A percentile compares a stretch with the other conserved stretches of the same genome.
phyloP scores from a whole-genome alignment of 2,329 filamentous ascomycete genomes.

The Alternaria angustiovoidea region DNA sequence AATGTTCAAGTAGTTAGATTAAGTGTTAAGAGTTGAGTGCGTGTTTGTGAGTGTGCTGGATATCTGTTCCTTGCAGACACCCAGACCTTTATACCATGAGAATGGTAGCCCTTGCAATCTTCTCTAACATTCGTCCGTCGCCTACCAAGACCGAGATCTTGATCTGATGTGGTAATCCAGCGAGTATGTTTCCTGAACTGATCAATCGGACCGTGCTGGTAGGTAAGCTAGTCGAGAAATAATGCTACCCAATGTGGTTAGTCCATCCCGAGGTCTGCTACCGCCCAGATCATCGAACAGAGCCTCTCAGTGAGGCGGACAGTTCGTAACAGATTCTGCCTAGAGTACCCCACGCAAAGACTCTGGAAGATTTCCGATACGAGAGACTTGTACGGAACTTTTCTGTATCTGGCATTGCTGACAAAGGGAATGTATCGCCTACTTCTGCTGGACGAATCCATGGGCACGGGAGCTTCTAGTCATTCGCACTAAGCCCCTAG shows the following conservation, averaged over 20 bases:
- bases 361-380: neutral
- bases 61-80: neutral
- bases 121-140: neutral
- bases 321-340: neutral
- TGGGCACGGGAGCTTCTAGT: neutral
- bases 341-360: neutral
- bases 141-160: neutral
- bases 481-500: neutral
- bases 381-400: neutral
- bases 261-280: neutral
- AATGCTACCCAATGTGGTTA: constrained; percentile 1
- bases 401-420: neutral
- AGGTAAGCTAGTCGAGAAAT: neutral
- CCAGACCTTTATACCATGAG: neutral
- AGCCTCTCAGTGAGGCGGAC: constrained; percentile 1
- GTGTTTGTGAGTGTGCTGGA: neutral
- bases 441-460: neutral
- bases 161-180: neutral
- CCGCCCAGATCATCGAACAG: neutral
- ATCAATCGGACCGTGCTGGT: neutral
- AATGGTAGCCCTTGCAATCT: neutral
- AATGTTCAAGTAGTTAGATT: neutral
- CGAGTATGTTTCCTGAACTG: neutral
- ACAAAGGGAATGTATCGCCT: neutral
- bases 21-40: neutral